Percentiles rank a stretch among this genome's conserved stretches.
phyloP scores from a whole-genome alignment of 1,139 yeast species.

The Sugiyamaella pinicola region DNA sequence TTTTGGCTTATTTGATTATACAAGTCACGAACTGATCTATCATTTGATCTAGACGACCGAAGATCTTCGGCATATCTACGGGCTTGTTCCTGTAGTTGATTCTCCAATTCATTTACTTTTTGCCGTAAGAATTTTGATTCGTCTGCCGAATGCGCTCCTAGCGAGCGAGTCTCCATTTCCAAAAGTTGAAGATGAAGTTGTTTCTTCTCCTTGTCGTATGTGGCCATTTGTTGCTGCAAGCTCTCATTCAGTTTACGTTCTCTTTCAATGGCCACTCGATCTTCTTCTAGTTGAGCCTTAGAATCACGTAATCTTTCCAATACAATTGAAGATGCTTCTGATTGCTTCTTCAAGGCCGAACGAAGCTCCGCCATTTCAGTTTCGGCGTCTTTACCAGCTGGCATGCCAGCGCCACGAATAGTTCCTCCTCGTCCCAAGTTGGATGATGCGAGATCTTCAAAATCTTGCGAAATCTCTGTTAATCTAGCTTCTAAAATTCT shows the following conservation, averaged over 20 bases:
- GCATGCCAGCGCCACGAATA: constrained; percentile 8
- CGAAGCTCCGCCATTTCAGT: constrained; percentile 31
- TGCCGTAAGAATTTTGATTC: constrained; percentile 34
- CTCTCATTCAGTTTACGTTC: constrained; percentile 38
- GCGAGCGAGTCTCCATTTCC: constrained; percentile 41
- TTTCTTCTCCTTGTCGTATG: constrained; percentile 39
- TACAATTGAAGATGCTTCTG: constrained; percentile 30
- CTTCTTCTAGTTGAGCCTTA: constrained; percentile 30
- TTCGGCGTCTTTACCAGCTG: constrained; percentile 12
- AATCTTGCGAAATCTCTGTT: constrained; percentile 36
- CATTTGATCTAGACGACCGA: constrained; percentile 39
- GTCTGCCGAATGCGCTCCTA: constrained; percentile 31
- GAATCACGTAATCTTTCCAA: constrained; percentile 29
- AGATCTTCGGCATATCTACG: constrained; percentile 41
- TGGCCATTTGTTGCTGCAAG: constrained; percentile 31
- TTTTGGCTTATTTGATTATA: constrained; percentile 34
- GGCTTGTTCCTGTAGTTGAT: constrained; percentile 43
- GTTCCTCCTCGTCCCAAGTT: constrained; percentile 22
- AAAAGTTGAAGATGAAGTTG: constrained; percentile 38
- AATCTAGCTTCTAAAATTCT: constrained; percentile 42
- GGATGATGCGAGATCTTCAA: constrained; percentile 36
- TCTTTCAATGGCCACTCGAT: constrained; percentile 33
- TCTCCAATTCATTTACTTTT: constrained; percentile 43
- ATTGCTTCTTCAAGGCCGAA: constrained; percentile 31
- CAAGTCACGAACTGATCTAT: constrained; percentile 39